phyloP scores from a whole-genome alignment of 495 filamentous ascomycete genomes.

The Podospora sp. region DNA sequence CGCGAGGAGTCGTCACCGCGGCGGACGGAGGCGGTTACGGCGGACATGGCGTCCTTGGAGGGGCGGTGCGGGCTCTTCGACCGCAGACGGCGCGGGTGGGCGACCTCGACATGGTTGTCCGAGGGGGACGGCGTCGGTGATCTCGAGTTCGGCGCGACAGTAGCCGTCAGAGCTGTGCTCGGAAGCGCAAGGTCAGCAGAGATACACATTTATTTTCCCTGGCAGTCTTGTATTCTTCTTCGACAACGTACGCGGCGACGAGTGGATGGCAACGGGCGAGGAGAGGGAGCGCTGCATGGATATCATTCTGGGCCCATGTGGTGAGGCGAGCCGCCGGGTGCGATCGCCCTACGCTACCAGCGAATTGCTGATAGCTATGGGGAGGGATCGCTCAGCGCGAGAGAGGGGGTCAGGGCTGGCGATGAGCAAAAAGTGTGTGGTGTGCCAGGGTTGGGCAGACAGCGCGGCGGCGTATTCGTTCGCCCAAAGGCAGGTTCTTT shows the following conservation, averaged over 20 bases:
- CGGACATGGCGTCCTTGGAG: conserved; percentile 39
- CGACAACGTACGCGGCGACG: conserved; percentile 53
- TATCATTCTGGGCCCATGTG: conserved; percentile 55
- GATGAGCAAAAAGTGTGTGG: neutral
- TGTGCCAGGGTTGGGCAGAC: conserved; percentile 10
- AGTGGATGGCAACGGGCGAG: conserved; percentile 54
- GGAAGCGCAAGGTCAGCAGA: conserved; percentile 40
- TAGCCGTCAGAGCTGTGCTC: conserved; percentile 33
- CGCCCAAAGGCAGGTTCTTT: conserved; percentile 6
- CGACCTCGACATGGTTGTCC: conserved; percentile 47
- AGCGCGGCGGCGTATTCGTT: conserved; percentile 1
- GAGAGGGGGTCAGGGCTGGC: conserved; percentile 2
- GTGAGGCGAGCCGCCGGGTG: conserved; percentile 26
- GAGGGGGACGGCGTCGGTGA: conserved; percentile 47
- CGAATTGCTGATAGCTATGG: conserved; percentile 21
- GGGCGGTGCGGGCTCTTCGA: conserved; percentile 48
- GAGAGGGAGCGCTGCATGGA: conserved; percentile 59
- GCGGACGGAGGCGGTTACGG: conserved; percentile 34
- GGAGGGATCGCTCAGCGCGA: conserved; percentile 16
- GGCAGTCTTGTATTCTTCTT: conserved; percentile 6
- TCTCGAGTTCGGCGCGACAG: conserved; percentile 41
- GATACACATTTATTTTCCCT: conserved; percentile 11
- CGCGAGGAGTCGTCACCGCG: conserved; percentile 42
- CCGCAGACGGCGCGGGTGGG: conserved; percentile 43
- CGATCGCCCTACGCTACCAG: conserved; percentile 37